Percentiles rank a stretch among this genome's conserved stretches.
These are phyloP conservation scores for Claviceps sorghi DNA, from an alignment of 2,329 filamentous ascomycete genomes.

Conservation along the genomic window DNA sequence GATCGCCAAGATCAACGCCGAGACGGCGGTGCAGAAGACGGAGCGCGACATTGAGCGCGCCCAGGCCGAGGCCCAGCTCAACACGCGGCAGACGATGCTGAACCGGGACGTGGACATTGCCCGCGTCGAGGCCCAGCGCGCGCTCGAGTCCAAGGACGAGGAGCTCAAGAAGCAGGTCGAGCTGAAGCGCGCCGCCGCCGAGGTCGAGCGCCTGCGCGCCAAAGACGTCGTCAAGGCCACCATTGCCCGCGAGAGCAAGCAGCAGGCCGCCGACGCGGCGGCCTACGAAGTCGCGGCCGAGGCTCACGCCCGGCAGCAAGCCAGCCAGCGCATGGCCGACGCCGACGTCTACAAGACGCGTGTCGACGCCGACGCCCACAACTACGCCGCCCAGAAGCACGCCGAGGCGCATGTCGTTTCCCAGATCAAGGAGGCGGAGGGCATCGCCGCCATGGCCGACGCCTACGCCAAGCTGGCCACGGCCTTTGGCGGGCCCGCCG, in stretches of 20 bases:
- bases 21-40: constrained; percentile 72
- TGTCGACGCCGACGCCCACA: constrained; percentile 27
- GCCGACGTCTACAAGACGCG: constrained; percentile 36
- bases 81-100: constrained; percentile 57
- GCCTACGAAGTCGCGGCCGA: constrained; percentile 53
- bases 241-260: constrained; percentile 51
- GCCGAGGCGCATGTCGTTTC: constrained; percentile 45
- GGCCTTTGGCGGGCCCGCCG: constrained; percentile 64
- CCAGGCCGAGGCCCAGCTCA: constrained; percentile 59
- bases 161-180: constrained; percentile 69
- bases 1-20: constrained; percentile 75
- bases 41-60: constrained; percentile 73
- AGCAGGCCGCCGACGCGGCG: constrained; percentile 51
- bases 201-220: constrained; percentile 66
- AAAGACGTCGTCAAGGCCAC: constrained; percentile 64
- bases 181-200: constrained; percentile 60
- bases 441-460: constrained; percentile 60
- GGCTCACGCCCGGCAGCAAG: constrained; percentile 39
- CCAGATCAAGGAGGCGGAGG: constrained; percentile 62
- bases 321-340: constrained; percentile 37
- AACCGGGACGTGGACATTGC: constrained; percentile 62
- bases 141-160: constrained; percentile 62
- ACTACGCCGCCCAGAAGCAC: constrained; percentile 27
- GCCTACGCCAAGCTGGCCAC: constrained; percentile 60
- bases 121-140: constrained; percentile 57